Evolutionary conservation across 805 yeast species (phyloP), one percentile per base, ranked within the genome.

Genomic region (Metschnikowia koreensis): DNA sequence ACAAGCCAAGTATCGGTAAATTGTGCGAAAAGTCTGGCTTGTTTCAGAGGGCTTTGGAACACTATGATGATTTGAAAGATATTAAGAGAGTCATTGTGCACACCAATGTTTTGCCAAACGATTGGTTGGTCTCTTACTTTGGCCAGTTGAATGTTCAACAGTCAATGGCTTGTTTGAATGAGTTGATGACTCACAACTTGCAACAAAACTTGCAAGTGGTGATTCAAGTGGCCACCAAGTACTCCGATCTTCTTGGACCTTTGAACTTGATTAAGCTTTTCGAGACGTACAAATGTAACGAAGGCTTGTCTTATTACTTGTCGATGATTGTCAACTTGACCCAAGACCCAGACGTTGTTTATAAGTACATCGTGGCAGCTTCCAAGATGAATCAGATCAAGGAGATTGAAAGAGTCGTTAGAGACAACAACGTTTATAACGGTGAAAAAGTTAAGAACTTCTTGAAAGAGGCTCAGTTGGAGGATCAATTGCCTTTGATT

Each of bases 361-460:
- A 89, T 79, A 94, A 96, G 74, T 94, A 93, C 73, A 91, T 94
- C 61, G 96, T 91, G 71, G 83, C 96, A 54, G 97, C 98, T 56
- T 89, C 97, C 39, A 84, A 82, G 65, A 79, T 90, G 67, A 92
- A 92, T 55, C 98, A 94, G 76, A 79, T 80, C 68, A 87, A 88
- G 65, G 99, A 94, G 74, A 90, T 94, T 65, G 99, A 94, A 76
- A 84, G 99, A 70, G 83, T 94, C 56, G 97, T 91, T 47, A 86
- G 94, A 70, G 97, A 91, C 67, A 94, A 94, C 77, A 88, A 83
- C 60, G 93, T 90, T 53, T 94, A 93, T 73, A 93, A 91, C 67
- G 96, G 98, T 53, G 99, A 94, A 70, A 92, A 92, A 73, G 98
- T 94, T 54, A 94, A 94, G 79, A 94, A 94, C 76, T 96, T 89